Conservation (phyloP, 2,329 filamentous ascomycete species). For the Tricladium varicosporioides region DNA sequence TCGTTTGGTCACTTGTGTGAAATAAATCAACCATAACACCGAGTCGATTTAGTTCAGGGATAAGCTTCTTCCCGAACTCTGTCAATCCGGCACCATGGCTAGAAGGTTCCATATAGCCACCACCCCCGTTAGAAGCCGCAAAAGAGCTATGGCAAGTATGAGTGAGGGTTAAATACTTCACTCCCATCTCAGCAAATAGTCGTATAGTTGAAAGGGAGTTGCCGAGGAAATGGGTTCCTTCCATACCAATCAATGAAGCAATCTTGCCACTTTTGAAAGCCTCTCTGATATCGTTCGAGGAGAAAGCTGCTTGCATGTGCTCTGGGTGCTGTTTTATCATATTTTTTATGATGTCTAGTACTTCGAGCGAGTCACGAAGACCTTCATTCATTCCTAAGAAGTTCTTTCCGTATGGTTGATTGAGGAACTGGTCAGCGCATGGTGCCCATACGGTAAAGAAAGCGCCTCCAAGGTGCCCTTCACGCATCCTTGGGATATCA, state of each 20-base stretch:
- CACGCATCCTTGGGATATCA: conserved; percentile 10
- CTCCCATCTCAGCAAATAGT: conserved; percentile 58
- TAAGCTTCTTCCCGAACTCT: conserved; percentile 49
- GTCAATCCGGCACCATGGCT: conserved; percentile 48
- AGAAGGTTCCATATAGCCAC: conserved; percentile 11
- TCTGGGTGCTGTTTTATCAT: conserved; percentile 12
- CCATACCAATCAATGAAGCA: conserved; percentile 57
- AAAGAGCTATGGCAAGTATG: conserved; percentile 68
- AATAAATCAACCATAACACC: conserved; percentile 67
- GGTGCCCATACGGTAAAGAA: conserved; percentile 14
- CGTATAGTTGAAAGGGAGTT: conserved; percentile 58
- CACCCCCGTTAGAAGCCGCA: conserved; percentile 16
- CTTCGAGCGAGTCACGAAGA: conserved; percentile 1
- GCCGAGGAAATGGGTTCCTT: conserved; percentile 53
- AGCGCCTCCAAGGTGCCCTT: conserved; percentile 8
- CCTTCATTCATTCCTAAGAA: conserved; percentile 1
- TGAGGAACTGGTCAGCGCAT: conserved; percentile 7
- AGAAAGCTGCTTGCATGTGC: conserved; percentile 1
- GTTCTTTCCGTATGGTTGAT: conserved; percentile 1
- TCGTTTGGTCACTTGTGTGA: conserved; percentile 61
- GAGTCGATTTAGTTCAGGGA: conserved; percentile 66
- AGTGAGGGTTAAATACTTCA: conserved; percentile 64
- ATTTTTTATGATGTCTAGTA: conserved; percentile 11
- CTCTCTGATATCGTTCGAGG: neutral
- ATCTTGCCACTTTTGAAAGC: conserved; percentile 43